These are phyloP conservation scores for Beta vulgaris DNA, from an alignment of 148 eudicot genomes.

Conservation along the genomic window DNA sequence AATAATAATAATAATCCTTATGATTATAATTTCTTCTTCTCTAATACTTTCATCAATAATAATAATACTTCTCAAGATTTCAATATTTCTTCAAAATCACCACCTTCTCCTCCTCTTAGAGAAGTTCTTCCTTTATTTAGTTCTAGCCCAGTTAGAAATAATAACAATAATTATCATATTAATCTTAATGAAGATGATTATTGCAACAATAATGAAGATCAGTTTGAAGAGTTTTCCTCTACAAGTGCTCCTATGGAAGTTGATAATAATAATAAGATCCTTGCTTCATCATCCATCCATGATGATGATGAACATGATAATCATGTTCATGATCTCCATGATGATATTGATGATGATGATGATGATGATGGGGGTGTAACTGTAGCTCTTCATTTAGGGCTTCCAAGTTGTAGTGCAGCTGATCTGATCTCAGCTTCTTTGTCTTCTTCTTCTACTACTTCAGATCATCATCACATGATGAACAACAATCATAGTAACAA, in stretches of 20 bases:
- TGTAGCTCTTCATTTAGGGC: conserved; percentile 55
- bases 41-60: conserved; percentile 3
- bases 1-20: conserved; percentile 8
- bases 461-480: conserved; percentile 24
- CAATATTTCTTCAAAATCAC: conserved; percentile 16
- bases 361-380: conserved; percentile 35
- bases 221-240: conserved; percentile 22
- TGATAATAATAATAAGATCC: conserved; percentile 25
- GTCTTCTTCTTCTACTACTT: conserved; percentile 26
- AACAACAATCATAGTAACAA: conserved; percentile 3
- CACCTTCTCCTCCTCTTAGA: conserved; percentile 55
- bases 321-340: neutral
- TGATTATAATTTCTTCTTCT: conserved; percentile 29
- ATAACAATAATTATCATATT: conserved; percentile 15
- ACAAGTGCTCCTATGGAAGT: conserved; percentile 35
- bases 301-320: neutral
- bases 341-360: conserved; percentile 1
- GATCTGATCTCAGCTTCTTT: conserved; percentile 28
- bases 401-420: conserved; percentile 35
- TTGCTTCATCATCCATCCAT: conserved; percentile 10
- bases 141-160: conserved; percentile 37
- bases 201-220: neutral
- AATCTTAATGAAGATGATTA: conserved; percentile 29
- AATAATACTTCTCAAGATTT: neutral
- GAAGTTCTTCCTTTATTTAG: conserved; percentile 59